Evolutionary conservation across 1,139 yeast genomes (phyloP).

Genomic region (Taiozyma sp.): DNA sequence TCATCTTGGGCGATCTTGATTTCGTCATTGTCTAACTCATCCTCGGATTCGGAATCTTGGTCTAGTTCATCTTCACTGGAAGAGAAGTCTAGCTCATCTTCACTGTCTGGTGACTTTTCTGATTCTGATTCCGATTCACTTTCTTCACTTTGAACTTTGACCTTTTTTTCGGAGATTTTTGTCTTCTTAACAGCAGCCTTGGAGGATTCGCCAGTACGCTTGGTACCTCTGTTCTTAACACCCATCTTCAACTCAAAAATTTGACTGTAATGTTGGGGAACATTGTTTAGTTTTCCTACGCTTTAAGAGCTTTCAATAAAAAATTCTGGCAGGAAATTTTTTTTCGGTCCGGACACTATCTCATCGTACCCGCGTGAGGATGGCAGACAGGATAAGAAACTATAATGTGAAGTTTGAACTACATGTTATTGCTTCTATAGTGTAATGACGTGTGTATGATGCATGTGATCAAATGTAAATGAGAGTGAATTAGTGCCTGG

Average conservation of each 20-base stretch:
- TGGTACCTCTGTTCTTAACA: conserved; percentile 16
- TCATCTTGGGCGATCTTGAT: conserved; percentile 5
- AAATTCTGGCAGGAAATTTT: conserved; percentile 7
- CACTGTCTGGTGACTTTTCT: conserved; percentile 14
- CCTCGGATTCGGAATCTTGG: conserved; percentile 23
- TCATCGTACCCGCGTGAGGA: conserved; percentile 9
- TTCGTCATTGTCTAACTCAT: conserved; percentile 26
- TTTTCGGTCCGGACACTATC: conserved; percentile 11
- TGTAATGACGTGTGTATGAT: background rate
- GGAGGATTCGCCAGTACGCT: conserved; percentile 13
- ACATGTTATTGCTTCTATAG: background rate
- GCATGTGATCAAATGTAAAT: background rate
- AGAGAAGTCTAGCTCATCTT: conserved; percentile 8
- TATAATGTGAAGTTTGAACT: background rate
- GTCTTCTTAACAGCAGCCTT: conserved; percentile 15
- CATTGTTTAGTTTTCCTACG: background rate
- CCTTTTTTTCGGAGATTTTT: conserved; percentile 16
- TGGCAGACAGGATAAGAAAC: conserved; percentile 1
- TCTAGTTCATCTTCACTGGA: conserved; percentile 25
- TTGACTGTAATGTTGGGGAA: background rate
- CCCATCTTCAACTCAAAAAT: conserved; percentile 10
- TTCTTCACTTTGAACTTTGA: conserved; percentile 22
- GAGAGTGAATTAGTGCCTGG: background rate
- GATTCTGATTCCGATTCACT: conserved; percentile 14
- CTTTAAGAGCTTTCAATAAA: background rate